Percentiles rank a stretch among this genome's conserved stretches.
These are phyloP conservation scores for Pholiota adiposa DNA, from an alignment of 1,284 basidiomycete genomes.

Conservation along the genomic window DNA sequence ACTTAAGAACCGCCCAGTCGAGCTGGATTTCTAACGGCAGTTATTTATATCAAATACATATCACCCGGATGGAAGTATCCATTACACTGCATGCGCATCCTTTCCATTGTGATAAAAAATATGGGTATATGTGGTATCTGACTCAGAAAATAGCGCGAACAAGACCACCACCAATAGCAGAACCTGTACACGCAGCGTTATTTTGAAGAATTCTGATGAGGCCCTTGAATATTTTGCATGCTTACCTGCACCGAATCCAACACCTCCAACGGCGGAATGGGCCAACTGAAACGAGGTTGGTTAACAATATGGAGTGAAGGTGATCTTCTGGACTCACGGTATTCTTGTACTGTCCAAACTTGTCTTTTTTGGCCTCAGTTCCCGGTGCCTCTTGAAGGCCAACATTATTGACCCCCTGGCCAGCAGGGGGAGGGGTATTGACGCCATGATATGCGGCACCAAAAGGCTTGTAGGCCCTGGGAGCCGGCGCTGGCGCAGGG, in stretches of 20 bases:
- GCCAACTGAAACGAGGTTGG: slow-evolving; percentile 47
- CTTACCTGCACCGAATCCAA: slow-evolving; percentile 66
- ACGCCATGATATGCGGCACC: slow-evolving; percentile 40
- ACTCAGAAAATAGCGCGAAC: slow-evolving; percentile 34
- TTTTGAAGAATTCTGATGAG: background rate
- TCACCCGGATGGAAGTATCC: no score
- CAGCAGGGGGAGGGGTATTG: slow-evolving; percentile 37
- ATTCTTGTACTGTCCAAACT: slow-evolving; percentile 60
- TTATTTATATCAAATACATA: no score
- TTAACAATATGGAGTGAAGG: background rate
- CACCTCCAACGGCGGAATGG: slow-evolving; percentile 61
- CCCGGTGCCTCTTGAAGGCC: slow-evolving; percentile 43
- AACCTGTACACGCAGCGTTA: slow-evolving; percentile 21
- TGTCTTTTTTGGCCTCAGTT: slow-evolving; percentile 58
- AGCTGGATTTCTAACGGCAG: no score
- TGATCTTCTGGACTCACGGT: slow-evolving; percentile 46
- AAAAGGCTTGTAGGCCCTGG: slow-evolving; percentile 41
- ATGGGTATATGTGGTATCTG: background rate
- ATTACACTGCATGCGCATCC: background rate
- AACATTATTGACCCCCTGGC: slow-evolving; percentile 35
- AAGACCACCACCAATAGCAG: slow-evolving; percentile 34
- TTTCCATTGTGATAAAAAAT: background rate
- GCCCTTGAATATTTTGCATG: background rate
- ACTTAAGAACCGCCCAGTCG: no score
- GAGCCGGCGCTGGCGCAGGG: slow-evolving; percentile 26